A percentile compares a stretch with the other conserved stretches of the same genome.
These are phyloP conservation scores for Colletotrichum plurivorum DNA, from an alignment of 2,329 filamentous ascomycete species.

Conservation along the genomic window DNA sequence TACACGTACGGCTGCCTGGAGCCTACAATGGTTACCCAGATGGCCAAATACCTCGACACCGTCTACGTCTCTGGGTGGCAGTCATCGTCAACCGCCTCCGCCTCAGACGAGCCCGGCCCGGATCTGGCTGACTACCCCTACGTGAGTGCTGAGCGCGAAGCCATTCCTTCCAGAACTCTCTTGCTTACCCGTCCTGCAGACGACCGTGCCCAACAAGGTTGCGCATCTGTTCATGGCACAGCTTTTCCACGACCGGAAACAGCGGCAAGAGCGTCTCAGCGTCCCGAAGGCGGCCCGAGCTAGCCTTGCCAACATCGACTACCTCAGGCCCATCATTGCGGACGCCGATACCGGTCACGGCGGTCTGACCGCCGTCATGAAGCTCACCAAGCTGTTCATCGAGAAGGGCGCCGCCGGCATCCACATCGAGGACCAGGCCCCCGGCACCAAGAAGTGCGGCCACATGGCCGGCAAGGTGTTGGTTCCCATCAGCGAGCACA, in stretches of 20 bases:
- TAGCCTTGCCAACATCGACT: conserved; percentile 87
- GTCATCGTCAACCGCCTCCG: conserved; percentile 94
- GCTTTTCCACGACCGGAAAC: conserved; percentile 99
- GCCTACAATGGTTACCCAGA: conserved; percentile 98
- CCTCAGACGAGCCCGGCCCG: conserved; percentile 94
- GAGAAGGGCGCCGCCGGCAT: conserved; percentile 98
- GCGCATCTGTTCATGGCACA: conserved; percentile 98
- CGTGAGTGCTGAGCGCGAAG: conserved; percentile 61
- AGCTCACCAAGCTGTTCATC: conserved; percentile 97
- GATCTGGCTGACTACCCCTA: conserved; percentile 99
- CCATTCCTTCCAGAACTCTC: neutral
- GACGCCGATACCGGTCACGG: conserved; percentile 98
- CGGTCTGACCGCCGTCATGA: conserved; percentile 98
- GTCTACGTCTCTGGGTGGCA: conserved; percentile 99
- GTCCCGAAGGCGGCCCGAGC: conserved; percentile 80
- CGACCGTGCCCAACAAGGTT: conserved; percentile 98
- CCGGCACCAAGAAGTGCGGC: conserved; percentile 99
- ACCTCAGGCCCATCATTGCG: conserved; percentile 94
- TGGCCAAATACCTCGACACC: conserved; percentile 98
- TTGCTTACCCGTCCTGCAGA: conserved; percentile 64
- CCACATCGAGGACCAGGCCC: conserved; percentile 98
- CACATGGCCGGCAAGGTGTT: conserved; percentile 99
- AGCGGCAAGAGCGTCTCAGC: conserved; percentile 92
- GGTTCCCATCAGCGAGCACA: conserved; percentile 97
- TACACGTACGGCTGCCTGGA: conserved; percentile 98